A percentile compares a stretch with the other conserved stretches of the same genome.
Evolutionary conservation across 345 rosid species (phyloP).

Genomic region (Mallotus nudiflorus): DNA sequence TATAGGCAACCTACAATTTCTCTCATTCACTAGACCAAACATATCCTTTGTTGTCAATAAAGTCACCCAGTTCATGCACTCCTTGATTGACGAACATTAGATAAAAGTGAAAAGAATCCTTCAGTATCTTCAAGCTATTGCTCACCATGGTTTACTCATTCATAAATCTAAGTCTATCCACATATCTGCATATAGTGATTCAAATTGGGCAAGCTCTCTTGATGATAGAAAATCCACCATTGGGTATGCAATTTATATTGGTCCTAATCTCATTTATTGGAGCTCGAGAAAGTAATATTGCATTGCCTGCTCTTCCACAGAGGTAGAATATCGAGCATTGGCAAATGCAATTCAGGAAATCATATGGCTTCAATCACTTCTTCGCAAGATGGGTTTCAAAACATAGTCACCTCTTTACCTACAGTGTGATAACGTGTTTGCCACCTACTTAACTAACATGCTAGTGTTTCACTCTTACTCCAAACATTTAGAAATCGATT

Average conservation of each 20-base stretch:
- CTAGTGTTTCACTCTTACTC: background rate
- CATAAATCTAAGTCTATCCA: too few relatives aligned
- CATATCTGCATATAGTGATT: too few relatives aligned
- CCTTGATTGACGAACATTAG: background rate
- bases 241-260: too few relatives aligned
- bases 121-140: too few relatives aligned
- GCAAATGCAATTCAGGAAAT: background rate
- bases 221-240: too few relatives aligned
- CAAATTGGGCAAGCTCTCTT: too few relatives aligned
- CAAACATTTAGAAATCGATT: too few relatives aligned
- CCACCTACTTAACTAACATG: background rate
- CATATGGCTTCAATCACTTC: background rate
- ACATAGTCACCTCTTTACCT: background rate
- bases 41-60: too few relatives aligned
- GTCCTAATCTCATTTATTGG: too few relatives aligned
- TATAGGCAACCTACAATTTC: background rate
- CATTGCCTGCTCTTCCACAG: too few relatives aligned
- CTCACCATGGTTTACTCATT: too few relatives aligned
- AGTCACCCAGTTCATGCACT: background rate
- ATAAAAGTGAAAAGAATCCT: background rate
- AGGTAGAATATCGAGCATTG: background rate
- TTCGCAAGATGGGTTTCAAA: background rate
- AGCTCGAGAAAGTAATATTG: too few relatives aligned
- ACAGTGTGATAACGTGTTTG: background rate
- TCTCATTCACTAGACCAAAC: background rate